Evolutionary conservation across 1,284 basidiomycete species (phyloP), one percentile per base, ranked within the genome.

Genomic region (Irpex sp.): DNA sequence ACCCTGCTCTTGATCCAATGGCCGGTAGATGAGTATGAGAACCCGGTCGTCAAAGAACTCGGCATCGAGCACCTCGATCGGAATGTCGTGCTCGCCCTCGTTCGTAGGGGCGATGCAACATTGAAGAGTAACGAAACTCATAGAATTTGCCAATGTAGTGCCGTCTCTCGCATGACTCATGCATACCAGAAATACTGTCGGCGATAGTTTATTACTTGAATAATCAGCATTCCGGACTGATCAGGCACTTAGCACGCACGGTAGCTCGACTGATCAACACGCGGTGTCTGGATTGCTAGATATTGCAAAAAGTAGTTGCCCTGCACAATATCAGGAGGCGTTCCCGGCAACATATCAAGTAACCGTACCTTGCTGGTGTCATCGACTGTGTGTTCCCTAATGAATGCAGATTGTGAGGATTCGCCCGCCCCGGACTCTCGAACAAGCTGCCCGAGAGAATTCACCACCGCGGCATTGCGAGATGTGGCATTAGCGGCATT

Each of bases 41-140:
- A 72, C 78, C 71, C 86, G 81, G 68, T 90, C 86, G 76, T 92
- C 89, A 71, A 92, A 90, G 75, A 91, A 92, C 63, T 89, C 87
- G 57, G 78, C 81, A 68, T 87, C 86, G 69, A 90, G 70, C 54
- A 90, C 68, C 62, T 86, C 79, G 68, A 87, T 69, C 37, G 67
- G 49, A 5, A 58, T 64, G 46, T 49, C 71, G 70, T 76, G 75
- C 64, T 72, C 76, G 49, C 72, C 69, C 58, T 65, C 75, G 69
- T 73, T 70, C 67, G 81, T 69, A 74, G 70, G 21, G 26, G 56
- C 51, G 15, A 62, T 35, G 54, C 58, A 49, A 49, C 84, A 84
- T 70, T 85, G 81, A 47, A 88, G 75, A 74, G 88, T 70, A 67
- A 76, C 79, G 65, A 83, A 74, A 63, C 76, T 76, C 70, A 83